Base-by-base conservation (phyloP, 805 yeast species). In the Suhomyces sp. region DNA sequence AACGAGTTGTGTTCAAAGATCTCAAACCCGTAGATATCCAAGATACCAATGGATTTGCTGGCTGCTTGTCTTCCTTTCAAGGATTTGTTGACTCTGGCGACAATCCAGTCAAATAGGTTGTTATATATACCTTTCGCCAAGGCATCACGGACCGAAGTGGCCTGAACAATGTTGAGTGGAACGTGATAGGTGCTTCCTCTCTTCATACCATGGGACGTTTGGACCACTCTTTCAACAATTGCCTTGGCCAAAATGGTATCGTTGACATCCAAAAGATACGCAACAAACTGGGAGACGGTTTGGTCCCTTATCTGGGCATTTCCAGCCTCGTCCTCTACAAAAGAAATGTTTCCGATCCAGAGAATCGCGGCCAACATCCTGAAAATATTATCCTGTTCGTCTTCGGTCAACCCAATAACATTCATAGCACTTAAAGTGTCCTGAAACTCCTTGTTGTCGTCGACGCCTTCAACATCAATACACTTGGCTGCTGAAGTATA, bases 1-100 rank as follows among this genome's bases (percentile, higher is more conserved):
- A 93, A 92, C 2, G 97, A 89, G 72, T 92, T 92, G 61, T 89
- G 93, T 52, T 92, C 97, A 66, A 92, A 92, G 64, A 93, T 93
- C 70, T 92, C 98, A 73, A 92, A 92, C 8, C 98, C 98, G 66
- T 92, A 92, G 59, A 93, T 92, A 82, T 92, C 98, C 64, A 92
- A 77, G 60, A 92, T 92, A 57, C 98, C 98, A 61, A 94, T 86
- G 24, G 96, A 87, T 63, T 86, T 88, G 53, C 71, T 68, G 43
- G 64, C 66, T 7, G 74, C 76, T 0, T 83, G 56, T 4, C 54
- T 65, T 20, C 83, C 82, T 60, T 64, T 61, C 46, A 94, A 78
- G 0, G 97, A 88, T 44, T 76, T 71, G 67, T 94, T 94, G 43
- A 94, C 96, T 64, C 98, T 83, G 50, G 78, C 88, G 15, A 94